These are phyloP conservation scores for Exophiala oligosperma DNA, from an alignment of 2,329 filamentous ascomycete species.

Conservation along the genomic window DNA sequence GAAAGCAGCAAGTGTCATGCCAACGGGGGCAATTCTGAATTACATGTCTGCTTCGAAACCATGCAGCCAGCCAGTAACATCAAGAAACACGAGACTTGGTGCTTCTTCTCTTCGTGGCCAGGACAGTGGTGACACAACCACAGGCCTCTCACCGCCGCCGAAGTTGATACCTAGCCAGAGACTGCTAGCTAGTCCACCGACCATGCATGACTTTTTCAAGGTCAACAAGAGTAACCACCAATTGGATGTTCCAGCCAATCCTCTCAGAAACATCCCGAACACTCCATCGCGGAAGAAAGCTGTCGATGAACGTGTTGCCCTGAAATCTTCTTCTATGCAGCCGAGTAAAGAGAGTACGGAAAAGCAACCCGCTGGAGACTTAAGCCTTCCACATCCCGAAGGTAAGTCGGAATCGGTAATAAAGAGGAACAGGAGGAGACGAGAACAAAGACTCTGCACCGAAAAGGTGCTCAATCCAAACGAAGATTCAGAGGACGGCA, in stretches of 20 bases:
- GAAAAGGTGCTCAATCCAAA: not conserved
- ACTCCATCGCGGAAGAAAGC: not conserved
- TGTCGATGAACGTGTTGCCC: not conserved
- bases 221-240: slow-evolving; percentile 8
- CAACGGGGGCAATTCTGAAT: slow-evolving; percentile 11
- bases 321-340: not conserved
- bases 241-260: not conserved
- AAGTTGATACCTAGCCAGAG: not conserved
- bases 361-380: not conserved
- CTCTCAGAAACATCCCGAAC: not conserved
- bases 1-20: slow-evolving; percentile 13
- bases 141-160: slow-evolving; percentile 1
- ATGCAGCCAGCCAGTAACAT: not conserved
- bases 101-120: not conserved
- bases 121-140: not conserved
- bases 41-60: slow-evolving; percentile 12
- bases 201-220: slow-evolving; percentile 17
- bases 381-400: not conserved
- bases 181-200: slow-evolving; percentile 3
- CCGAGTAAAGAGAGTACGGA: not conserved
- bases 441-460: slow-evolving; percentile 2
- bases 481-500: not conserved
- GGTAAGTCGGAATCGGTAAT: not conserved
- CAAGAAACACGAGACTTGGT: not conserved
- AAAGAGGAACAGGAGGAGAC: not conserved